Evolutionary conservation across 495 filamentous ascomycete genomes (phyloP), one percentile per base, ranked within the genome.

Genomic region (Cetradonia linearis): DNA sequence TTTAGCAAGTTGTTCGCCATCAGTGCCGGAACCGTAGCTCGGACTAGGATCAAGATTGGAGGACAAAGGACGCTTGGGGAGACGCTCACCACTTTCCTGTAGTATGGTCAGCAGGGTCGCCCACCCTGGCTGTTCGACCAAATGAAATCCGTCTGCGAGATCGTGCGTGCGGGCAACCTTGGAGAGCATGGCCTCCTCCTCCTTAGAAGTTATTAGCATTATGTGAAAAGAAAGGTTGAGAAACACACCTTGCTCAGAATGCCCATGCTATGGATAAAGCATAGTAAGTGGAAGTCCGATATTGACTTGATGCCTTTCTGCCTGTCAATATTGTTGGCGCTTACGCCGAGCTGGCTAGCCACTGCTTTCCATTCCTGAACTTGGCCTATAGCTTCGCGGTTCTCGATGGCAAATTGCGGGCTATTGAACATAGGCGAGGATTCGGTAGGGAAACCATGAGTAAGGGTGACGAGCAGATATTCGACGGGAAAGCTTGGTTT

Each of bases 401-500:
- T 96, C 68, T 91, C 93, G 69, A 96, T 86, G 11, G 92, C 85
- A 71, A 96, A 99, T 18, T 71, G 76, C 37, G 76, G 78, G 62
- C 77, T 74, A 55, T 80, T 77, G 73, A 97, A 97, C 16, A 84
- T 60, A 6, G 91, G 89, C 34, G 80, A 82, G 6, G 88, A 78
- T 33, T 85, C 76, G 46, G 83, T 90, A 1, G 94, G 94, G 74
- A 97, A 96, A 44, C 94, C 93, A 69, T 99, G 92, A 9, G 93
- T 99, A 46, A 99, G 80, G 8, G 93, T 96, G 56, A 96, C 88
- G 34, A 96, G 83, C 34, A 99, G 80, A 70, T 96, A 99, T 67
- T 97, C 94, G 34, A 95, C 92, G 0, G 93, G 93, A 70, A 99
- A 99, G 50, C 85, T 81, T 3, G 94, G 93, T 68, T 96, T 96